A percentile compares a stretch with the other conserved stretches of the same genome.
These are phyloP conservation scores for Thraustochytrium striatum DNA, from an alignment of 352 stramenopile genomes.

Conservation along the genomic window DNA sequence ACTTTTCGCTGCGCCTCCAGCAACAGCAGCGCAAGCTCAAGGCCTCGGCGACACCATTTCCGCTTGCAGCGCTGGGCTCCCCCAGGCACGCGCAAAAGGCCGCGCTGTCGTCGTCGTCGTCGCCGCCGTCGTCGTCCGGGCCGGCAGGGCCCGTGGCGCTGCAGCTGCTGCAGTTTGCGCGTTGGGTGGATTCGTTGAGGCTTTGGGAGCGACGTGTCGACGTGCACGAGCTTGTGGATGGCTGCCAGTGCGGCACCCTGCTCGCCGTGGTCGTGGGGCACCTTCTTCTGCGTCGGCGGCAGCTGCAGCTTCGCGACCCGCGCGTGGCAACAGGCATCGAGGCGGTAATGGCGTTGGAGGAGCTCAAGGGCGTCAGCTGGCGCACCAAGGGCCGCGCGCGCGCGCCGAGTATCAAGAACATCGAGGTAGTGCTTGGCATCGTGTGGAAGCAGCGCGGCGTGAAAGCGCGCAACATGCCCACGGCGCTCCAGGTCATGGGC, in stretches of 20 bases:
- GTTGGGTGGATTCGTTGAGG: slow-evolving; percentile 5
- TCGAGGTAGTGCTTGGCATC: slow-evolving; percentile 7
- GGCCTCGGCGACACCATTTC: slow-evolving; percentile 2
- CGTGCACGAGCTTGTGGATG: neutral
- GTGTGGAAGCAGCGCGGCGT: slow-evolving; percentile 42
- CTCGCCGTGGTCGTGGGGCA: slow-evolving; percentile 8
- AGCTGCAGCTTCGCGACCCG: too few relatives aligned
- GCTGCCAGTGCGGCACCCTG: slow-evolving; percentile 28
- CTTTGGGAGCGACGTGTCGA: neutral
- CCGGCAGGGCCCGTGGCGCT: neutral
- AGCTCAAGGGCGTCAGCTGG: slow-evolving; percentile 14
- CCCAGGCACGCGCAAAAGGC: neutral
- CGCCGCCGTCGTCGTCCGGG: too few relatives aligned
- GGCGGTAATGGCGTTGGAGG: neutral
- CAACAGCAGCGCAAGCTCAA: neutral
- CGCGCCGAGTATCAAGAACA: slow-evolving; percentile 32
- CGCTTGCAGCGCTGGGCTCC: slow-evolving; percentile 6
- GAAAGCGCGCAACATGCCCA: slow-evolving; percentile 32
- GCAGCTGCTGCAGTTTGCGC: neutral
- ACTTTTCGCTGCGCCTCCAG: slow-evolving; percentile 31
- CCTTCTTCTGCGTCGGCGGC: slow-evolving; percentile 4
- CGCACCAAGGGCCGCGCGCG: neutral
- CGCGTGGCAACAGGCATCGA: slow-evolving; percentile 6
- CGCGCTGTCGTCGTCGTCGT: neutral
- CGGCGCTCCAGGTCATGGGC: slow-evolving; percentile 13